phyloP scores from a whole-genome alignment of 1,139 yeast species.

The Saccharomycopsis phalli region DNA sequence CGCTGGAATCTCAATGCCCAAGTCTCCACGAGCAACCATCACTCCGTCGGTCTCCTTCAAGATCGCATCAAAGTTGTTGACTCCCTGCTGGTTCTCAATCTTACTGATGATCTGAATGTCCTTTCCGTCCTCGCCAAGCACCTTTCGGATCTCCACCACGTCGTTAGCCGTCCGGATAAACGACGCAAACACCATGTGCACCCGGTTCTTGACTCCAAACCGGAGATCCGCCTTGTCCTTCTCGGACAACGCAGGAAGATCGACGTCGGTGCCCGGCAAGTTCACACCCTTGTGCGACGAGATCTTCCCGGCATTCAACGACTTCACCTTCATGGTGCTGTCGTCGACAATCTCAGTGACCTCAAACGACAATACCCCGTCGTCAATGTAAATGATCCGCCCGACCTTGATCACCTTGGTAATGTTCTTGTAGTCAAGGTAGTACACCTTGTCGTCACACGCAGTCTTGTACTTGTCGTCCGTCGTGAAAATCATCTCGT shows the following conservation, averaged over 20 bases:
- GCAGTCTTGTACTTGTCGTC: constrained; percentile 66
- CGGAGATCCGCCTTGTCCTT: constrained; percentile 86
- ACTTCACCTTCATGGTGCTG: constrained; percentile 72
- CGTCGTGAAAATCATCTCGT: constrained; percentile 89
- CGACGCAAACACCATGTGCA: constrained; percentile 97
- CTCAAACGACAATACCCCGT: constrained; percentile 94
- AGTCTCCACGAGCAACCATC: constrained; percentile 99
- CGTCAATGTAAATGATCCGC: constrained; percentile 87
- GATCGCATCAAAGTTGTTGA: constrained; percentile 96
- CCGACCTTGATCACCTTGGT: constrained; percentile 86
- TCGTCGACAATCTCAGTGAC: constrained; percentile 76
- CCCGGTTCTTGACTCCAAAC: constrained; percentile 95
- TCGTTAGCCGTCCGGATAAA: constrained; percentile 94
- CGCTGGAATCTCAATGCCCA: constrained; percentile 99
- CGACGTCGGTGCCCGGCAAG: constrained; percentile 98
- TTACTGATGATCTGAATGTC: constrained; percentile 92
- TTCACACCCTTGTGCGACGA: constrained; percentile 98
- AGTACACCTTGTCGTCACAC: constrained; percentile 77
- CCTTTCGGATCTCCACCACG: constrained; percentile 82
- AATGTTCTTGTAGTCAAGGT: constrained; percentile 89
- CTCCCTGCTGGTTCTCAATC: constrained; percentile 99
- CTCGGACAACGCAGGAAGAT: constrained; percentile 94
- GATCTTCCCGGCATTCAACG: constrained; percentile 91
- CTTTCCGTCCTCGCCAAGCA: constrained; percentile 94
- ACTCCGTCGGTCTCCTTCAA: constrained; percentile 95